Percentiles rank a stretch among this genome's conserved stretches.
Conservation (phyloP, 257 asterid species). For the Linderniella brevidens region DNA sequence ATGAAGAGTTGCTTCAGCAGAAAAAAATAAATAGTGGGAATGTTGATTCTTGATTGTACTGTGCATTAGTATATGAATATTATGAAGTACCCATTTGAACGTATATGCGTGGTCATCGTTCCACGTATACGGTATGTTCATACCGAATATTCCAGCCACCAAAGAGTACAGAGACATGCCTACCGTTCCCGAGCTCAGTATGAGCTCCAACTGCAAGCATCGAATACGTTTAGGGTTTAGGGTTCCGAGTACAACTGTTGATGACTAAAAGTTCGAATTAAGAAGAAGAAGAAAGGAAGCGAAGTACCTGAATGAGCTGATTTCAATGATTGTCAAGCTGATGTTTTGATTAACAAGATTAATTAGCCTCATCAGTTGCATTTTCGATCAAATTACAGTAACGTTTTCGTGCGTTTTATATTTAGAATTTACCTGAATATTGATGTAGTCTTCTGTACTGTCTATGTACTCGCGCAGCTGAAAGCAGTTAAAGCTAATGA, state of each 20-base stretch:
- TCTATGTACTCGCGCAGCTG: constrained; percentile 6
- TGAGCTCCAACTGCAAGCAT: not conserved
- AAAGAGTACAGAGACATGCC: not conserved
- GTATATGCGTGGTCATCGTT: constrained; percentile 26
- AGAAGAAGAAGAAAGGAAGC: not conserved
- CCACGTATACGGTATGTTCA: not conserved
- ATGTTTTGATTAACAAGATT: too few relatives aligned
- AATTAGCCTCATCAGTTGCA: too few relatives aligned
- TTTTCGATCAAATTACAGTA: not conserved
- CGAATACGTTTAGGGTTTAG: not conserved
- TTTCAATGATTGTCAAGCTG: constrained; percentile 3
- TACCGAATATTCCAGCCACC: not conserved
- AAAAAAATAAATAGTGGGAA: not conserved
- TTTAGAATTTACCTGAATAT: not conserved
- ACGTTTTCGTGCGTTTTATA: not conserved
- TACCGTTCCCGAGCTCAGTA: not conserved
- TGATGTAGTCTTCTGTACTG: constrained; percentile 1
- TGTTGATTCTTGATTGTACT: not conserved
- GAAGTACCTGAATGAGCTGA: constrained; percentile 5
- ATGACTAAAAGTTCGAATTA: not conserved
- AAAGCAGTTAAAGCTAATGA: not conserved
- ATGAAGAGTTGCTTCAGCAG: not conserved
- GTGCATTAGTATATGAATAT: too few relatives aligned
- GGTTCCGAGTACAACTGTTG: not conserved
- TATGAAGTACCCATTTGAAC: constrained; percentile 73